Percentiles rank a stretch among this genome's conserved stretches.
Evolutionary conservation across 768 basidiomycete species (phyloP).

Genomic region (Trametes coccinea): DNA sequence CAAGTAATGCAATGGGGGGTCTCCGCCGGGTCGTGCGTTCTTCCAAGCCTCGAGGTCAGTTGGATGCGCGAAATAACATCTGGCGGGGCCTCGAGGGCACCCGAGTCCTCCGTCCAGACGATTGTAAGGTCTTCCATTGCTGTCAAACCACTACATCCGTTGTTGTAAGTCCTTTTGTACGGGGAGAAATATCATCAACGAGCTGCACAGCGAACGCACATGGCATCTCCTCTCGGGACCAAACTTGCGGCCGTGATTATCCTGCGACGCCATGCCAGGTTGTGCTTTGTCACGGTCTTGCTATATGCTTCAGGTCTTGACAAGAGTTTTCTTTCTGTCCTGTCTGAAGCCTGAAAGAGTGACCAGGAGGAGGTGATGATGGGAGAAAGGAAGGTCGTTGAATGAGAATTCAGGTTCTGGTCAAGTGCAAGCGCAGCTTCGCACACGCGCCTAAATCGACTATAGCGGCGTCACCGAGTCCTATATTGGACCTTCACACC

Average conservation of each 20-base stretch:
- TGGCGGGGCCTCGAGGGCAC: conserved; percentile 7
- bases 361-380: too few relatives aligned
- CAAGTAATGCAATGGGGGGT: conserved; percentile 17
- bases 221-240: conserved; percentile 18
- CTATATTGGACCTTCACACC: too few relatives aligned
- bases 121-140: conserved; percentile 10
- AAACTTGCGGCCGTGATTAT: conserved; percentile 15
- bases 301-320: not conserved
- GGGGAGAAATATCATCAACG: not conserved
- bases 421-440: too few relatives aligned
- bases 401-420: too few relatives aligned
- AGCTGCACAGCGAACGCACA: not conserved
- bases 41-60: conserved; percentile 14
- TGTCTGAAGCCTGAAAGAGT: too few relatives aligned
- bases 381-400: too few relatives aligned
- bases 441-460: too few relatives aligned
- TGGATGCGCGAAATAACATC: conserved; percentile 20
- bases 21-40: conserved; percentile 12
- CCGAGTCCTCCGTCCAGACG: conserved; percentile 17
- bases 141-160: conserved; percentile 23
- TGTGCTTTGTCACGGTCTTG: not conserved
- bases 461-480: too few relatives aligned
- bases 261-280: conserved; percentile 5
- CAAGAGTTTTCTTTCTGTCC: too few relatives aligned
- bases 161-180: not conserved